Conservation (phyloP, 148 eudicot genomes). For the Vaccinium macrocarpon region DNA sequence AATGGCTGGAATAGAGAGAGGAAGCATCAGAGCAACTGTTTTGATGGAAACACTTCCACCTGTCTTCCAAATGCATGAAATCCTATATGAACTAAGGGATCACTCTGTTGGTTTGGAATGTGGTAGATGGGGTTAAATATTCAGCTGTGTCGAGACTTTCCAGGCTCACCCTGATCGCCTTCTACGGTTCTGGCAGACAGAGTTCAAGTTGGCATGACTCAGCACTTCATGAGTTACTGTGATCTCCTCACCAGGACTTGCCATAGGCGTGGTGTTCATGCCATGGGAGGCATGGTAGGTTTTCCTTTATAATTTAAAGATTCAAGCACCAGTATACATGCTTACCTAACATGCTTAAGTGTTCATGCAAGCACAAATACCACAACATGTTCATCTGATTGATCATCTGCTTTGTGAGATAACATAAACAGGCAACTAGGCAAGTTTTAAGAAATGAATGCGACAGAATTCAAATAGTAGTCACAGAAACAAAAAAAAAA, state of each 20-base stretch:
- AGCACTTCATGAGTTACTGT: slow-evolving; percentile 84
- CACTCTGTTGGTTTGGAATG: slow-evolving; percentile 80
- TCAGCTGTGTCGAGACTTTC: slow-evolving; percentile 83
- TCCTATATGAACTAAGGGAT: slow-evolving; percentile 66
- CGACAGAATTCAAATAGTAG: too few relatives aligned
- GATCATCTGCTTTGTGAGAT: neutral
- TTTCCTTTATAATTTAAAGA: neutral
- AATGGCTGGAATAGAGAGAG: slow-evolving; percentile 62
- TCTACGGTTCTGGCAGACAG: slow-evolving; percentile 48
- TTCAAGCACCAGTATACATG: neutral
- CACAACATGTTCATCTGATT: neutral
- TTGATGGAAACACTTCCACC: slow-evolving; percentile 85
- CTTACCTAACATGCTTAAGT: neutral
- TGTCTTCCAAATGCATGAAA: slow-evolving; percentile 82
- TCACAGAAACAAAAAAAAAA: too few relatives aligned
- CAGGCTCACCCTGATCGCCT: slow-evolving; percentile 71
- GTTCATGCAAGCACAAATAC: neutral
- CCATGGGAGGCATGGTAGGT: slow-evolving; percentile 89
- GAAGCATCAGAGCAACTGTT: slow-evolving; percentile 80
- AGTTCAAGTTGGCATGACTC: slow-evolving; percentile 68
- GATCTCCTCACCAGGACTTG: slow-evolving; percentile 78
- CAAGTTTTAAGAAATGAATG: too few relatives aligned
- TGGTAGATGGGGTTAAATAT: slow-evolving; percentile 88
- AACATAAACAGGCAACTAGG: too few relatives aligned
- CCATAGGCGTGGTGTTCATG: slow-evolving; percentile 75